Percentiles rank a stretch among this genome's conserved stretches.
phyloP scores from a whole-genome alignment of 805 yeast genomes.

The Pichia eremophila region DNA sequence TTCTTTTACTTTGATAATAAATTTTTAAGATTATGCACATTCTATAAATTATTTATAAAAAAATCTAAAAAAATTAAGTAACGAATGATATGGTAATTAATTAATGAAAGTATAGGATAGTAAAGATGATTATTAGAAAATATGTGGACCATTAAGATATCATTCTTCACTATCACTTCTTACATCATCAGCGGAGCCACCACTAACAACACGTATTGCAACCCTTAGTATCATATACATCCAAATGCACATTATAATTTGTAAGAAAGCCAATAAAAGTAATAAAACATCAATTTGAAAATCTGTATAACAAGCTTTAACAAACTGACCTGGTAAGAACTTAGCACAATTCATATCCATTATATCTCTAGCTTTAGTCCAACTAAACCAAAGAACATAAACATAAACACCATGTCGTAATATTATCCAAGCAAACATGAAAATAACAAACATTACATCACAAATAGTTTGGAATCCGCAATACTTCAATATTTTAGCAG shows the following conservation, averaged over 20 bases:
- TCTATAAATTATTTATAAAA: no score
- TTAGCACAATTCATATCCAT: slow-evolving; percentile 39
- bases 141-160: not conserved
- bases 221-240: slow-evolving; percentile 64
- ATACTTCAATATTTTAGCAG: slow-evolving; percentile 73
- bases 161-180: slow-evolving; percentile 65
- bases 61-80: no score
- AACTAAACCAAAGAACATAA: slow-evolving; percentile 53
- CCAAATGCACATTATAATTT: slow-evolving; percentile 62
- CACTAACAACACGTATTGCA: slow-evolving; percentile 58
- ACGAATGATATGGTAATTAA: no score
- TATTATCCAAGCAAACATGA: slow-evolving; percentile 59
- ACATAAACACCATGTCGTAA: slow-evolving; percentile 69
- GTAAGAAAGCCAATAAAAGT: slow-evolving; percentile 53
- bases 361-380: slow-evolving; percentile 33
- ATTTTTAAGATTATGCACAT: no score
- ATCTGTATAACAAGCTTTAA: slow-evolving; percentile 42
- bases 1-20: no score
- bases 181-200: slow-evolving; percentile 75
- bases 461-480: slow-evolving; percentile 51
- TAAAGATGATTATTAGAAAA: no score
- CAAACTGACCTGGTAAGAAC: slow-evolving; percentile 8
- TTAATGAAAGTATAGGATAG: no score
- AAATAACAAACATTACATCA: slow-evolving; percentile 59
- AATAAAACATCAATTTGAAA: slow-evolving; percentile 39